A percentile compares a stretch with the other conserved stretches of the same genome.
Evolutionary conservation across 2,329 filamentous ascomycete genomes (phyloP).

Genomic region (Beauveria bassiana): DNA sequence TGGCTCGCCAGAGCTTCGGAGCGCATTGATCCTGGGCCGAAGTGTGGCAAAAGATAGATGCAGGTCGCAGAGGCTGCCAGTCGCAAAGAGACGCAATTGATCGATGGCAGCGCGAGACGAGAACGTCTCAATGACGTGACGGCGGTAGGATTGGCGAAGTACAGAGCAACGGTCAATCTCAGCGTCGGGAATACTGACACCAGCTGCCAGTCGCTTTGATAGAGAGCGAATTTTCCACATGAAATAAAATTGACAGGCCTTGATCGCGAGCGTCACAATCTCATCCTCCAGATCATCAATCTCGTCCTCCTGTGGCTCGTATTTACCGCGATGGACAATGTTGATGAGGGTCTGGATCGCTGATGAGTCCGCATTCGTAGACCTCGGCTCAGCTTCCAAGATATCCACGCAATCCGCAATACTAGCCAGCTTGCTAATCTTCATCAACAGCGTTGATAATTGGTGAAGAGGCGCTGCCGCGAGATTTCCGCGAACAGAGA

Average conservation of each 20-base stretch:
- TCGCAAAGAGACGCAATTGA: constrained; percentile 66
- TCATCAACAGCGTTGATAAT: constrained; percentile 65
- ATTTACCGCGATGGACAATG: constrained; percentile 66
- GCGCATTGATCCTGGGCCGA: constrained; percentile 43
- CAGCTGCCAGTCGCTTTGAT: constrained; percentile 44
- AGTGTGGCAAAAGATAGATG: constrained; percentile 73
- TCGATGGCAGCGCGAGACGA: constrained; percentile 65
- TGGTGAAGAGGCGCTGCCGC: constrained; percentile 57
- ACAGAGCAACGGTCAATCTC: constrained; percentile 54
- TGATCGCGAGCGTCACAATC: constrained; percentile 67
- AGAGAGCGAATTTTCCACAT: constrained; percentile 79
- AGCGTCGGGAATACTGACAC: constrained; percentile 46
- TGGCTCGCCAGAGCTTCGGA: constrained; percentile 21
- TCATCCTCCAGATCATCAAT: constrained; percentile 73
- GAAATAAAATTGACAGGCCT: constrained; percentile 78
- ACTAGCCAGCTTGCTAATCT: constrained; percentile 72
- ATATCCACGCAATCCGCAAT: constrained; percentile 71
- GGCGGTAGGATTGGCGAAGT: constrained; percentile 49
- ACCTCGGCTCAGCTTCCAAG: constrained; percentile 55
- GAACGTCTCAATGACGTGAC: constrained; percentile 59
- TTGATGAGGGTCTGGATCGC: constrained; percentile 64
- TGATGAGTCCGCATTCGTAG: constrained; percentile 39
- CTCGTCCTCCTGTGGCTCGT: constrained; percentile 59
- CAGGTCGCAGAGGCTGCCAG: constrained; percentile 72
- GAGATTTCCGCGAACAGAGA: constrained; percentile 64